Conservation (phyloP, 768 basidiomycete species). For the Exidia glandulosa region DNA sequence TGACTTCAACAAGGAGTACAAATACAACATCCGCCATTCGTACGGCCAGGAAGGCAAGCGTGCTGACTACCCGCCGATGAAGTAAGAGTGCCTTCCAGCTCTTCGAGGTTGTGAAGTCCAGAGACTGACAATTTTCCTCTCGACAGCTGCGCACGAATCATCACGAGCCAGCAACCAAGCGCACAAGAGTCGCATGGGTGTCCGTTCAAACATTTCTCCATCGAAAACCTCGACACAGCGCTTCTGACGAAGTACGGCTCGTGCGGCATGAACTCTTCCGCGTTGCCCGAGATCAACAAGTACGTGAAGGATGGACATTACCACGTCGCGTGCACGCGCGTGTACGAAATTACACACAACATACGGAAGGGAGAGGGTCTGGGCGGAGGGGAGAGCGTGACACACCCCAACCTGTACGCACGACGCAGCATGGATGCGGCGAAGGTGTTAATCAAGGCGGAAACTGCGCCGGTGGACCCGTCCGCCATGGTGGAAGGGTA, state of each 20-base stretch:
- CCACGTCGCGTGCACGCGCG: conserved; percentile 93
- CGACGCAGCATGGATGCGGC: too few relatives aligned
- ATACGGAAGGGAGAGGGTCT: conserved; percentile 86
- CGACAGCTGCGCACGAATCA: conserved; percentile 84
- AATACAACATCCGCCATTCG: conserved; percentile 92
- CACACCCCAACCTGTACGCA: conserved; percentile 83
- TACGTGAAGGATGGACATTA: conserved; percentile 72
- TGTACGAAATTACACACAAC: conserved; percentile 92
- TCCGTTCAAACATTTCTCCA: conserved; percentile 81
- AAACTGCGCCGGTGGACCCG: too few relatives aligned
- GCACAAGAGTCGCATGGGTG: conserved; percentile 73
- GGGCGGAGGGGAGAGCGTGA: conserved; percentile 75
- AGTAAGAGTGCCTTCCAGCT: too few relatives aligned
- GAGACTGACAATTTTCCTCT: not conserved
- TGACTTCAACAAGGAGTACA: conserved; percentile 96
- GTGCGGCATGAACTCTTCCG: conserved; percentile 50
- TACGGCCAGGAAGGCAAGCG: conserved; percentile 92
- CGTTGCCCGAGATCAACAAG: conserved; percentile 73
- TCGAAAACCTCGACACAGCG: conserved; percentile 67
- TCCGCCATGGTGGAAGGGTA: too few relatives aligned
- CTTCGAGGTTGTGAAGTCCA: too few relatives aligned
- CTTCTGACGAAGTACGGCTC: conserved; percentile 58
- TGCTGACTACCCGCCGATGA: conserved; percentile 89
- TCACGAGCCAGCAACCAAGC: conserved; percentile 56
- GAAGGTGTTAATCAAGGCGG: too few relatives aligned